These are phyloP conservation scores for Tremellales sp. DNA, from an alignment of 1,284 basidiomycete genomes.

Conservation along the genomic window DNA sequence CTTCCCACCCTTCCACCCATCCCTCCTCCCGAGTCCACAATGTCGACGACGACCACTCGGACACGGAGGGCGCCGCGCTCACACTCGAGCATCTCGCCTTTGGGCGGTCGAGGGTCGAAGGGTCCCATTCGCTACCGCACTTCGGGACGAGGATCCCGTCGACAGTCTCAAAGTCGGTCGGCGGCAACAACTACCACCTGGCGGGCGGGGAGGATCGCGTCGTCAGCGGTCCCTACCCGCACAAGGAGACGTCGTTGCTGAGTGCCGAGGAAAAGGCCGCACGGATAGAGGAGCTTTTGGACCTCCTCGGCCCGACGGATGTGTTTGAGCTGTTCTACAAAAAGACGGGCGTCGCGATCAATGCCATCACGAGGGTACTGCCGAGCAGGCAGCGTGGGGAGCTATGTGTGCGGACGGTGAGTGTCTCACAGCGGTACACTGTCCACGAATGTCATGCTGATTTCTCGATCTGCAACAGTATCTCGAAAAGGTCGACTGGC, in stretches of 20 bases:
- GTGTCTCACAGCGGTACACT: constrained; percentile 7
- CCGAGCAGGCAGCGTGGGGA: constrained; percentile 44
- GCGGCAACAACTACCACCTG: constrained; percentile 42
- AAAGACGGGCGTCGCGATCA: constrained; percentile 43
- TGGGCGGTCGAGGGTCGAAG: constrained; percentile 41
- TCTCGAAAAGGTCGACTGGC: constrained; percentile 47
- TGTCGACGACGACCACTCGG: too few relatives aligned
- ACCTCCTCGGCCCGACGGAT: constrained; percentile 43
- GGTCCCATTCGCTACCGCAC: constrained; percentile 37
- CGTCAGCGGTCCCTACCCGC: background rate
- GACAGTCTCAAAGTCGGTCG: constrained; percentile 25
- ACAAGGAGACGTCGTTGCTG: constrained; percentile 5
- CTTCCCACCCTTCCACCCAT: too few relatives aligned
- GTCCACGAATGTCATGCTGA: background rate
- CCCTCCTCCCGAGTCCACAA: too few relatives aligned
- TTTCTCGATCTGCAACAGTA: constrained; percentile 21
- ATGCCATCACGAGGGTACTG: constrained; percentile 41
- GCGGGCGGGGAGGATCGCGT: constrained; percentile 2
- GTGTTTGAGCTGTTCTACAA: constrained; percentile 44
- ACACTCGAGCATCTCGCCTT: constrained; percentile 49
- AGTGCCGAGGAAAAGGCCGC: constrained; percentile 28
- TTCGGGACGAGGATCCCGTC: constrained; percentile 28
- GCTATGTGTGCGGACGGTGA: constrained; percentile 42
- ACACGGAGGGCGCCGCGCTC: constrained; percentile 49
- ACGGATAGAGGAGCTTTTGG: constrained; percentile 35